These are phyloP conservation scores for Gyromitra esculenta DNA, from an alignment of 2,329 filamentous ascomycete species.

Conservation along the genomic window DNA sequence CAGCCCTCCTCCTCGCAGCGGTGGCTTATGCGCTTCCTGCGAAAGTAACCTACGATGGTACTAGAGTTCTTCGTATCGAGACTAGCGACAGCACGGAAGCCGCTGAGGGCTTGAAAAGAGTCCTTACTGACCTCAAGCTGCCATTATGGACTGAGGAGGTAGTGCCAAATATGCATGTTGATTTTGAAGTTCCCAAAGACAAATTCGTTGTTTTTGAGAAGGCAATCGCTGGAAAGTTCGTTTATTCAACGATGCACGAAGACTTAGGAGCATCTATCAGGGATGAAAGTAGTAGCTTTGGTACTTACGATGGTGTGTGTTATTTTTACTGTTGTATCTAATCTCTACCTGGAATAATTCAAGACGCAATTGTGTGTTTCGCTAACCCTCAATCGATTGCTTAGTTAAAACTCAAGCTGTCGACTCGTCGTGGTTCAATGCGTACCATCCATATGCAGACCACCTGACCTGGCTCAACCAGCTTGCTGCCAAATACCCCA, in stretches of 20 bases:
- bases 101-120: slow-evolving; percentile 59
- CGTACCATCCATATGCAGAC: slow-evolving; percentile 67
- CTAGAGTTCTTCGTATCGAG: slow-evolving; percentile 61
- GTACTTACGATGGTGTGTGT: slow-evolving; percentile 59
- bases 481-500: slow-evolving; percentile 63
- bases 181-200: slow-evolving; percentile 62
- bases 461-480: slow-evolving; percentile 65
- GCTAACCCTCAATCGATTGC: slow-evolving; percentile 17
- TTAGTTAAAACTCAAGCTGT: slow-evolving; percentile 48
- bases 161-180: slow-evolving; percentile 59
- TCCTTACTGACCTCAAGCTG: slow-evolving; percentile 60
- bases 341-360: slow-evolving; percentile 62
- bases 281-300: slow-evolving; percentile 61
- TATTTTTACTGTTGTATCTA: not conserved
- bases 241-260: slow-evolving; percentile 61
- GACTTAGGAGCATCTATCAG: slow-evolving; percentile 63
- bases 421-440: slow-evolving; percentile 65
- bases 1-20: slow-evolving; percentile 25
- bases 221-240: slow-evolving; percentile 57
- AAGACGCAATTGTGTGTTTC: slow-evolving; percentile 58
- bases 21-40: slow-evolving; percentile 36
- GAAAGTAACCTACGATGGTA: slow-evolving; percentile 61
- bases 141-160: slow-evolving; percentile 60
- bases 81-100: slow-evolving; percentile 58
- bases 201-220: slow-evolving; percentile 61